Conservation (phyloP, 1,139 yeast genomes). For the Yamadazyma membranifaciens region DNA sequence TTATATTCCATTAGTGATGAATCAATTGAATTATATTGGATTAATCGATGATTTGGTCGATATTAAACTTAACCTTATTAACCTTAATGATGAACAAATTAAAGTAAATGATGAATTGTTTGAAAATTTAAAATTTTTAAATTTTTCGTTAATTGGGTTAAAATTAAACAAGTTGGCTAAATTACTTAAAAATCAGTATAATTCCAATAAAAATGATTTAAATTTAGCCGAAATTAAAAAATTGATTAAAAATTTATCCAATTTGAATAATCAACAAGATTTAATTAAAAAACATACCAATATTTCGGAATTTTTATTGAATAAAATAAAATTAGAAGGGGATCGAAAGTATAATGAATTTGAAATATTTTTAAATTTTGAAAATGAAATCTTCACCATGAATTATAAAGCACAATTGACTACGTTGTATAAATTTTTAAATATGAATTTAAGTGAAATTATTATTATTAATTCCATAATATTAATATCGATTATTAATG, state of each 20-base stretch:
- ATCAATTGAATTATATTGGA: conserved; percentile 82
- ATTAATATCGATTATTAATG: conserved; percentile 56
- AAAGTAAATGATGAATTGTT: conserved; percentile 23
- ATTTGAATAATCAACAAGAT: conserved; percentile 65
- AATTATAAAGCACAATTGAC: conserved; percentile 55
- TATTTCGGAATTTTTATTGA: conserved; percentile 68
- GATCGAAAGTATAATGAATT: conserved; percentile 30
- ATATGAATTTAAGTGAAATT: conserved; percentile 30
- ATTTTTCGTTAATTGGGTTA: conserved; percentile 80
- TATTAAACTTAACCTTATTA: conserved; percentile 47
- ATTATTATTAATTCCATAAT: conserved; percentile 50
- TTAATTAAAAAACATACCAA: conserved; percentile 72
- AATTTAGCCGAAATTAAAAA: conserved; percentile 62
- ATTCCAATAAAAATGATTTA: conserved; percentile 48
- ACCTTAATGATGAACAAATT: conserved; percentile 27
- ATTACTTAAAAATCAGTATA: conserved; percentile 67
- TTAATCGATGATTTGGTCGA: conserved; percentile 71
- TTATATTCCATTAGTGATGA: conserved; percentile 64
- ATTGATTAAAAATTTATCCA: conserved; percentile 70
- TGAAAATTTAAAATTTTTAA: conserved; percentile 57
- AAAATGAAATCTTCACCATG: conserved; percentile 66
- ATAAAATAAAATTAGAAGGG: conserved; percentile 39
- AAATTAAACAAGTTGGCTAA: conserved; percentile 71
- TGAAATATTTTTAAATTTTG: conserved; percentile 61
- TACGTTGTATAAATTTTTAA: conserved; percentile 49